Evolutionary conservation across 2,329 filamentous ascomycete species (phyloP), one percentile per base, ranked within the genome.

Genomic region (Aspergillus viridinutans): DNA sequence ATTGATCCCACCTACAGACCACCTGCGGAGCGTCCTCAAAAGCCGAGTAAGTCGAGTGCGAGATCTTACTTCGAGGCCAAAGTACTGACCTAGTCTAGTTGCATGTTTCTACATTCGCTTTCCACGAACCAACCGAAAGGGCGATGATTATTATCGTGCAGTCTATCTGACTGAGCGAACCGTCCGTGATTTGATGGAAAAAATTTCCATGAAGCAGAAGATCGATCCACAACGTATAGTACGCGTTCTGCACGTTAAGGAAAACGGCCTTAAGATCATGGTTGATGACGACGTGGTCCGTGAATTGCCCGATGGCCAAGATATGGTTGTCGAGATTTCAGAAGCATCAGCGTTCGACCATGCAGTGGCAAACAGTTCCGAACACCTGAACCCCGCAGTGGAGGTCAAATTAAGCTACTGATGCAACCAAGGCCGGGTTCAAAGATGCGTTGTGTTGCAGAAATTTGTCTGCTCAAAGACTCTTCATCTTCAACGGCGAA

Each of bases 281-380:
- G 83, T 97, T 65, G 94, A 97, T 67, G 92, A 97, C 68, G 92
- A 97, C 61, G 87, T 95, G 50, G 85, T 97, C 32, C 83, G 84
- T 48, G 89, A 93, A 72, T 80, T 97, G 53, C 84, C 86, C 1
- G 94, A 99, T 76, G 92, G 92, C 32, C 91, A 97, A 73, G 93
- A 96, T 68, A 94, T 97, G 88, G 78, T 82, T 40, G 83, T 83
- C 45, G 85, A 88, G 65, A 84, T 87, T 57, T 81, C 90, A 56
- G 87, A 94, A 64, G 54, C 66, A 4, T 60, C 65, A 20, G 80
- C 90, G 48, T 71, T 76, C 51, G 72, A 78, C 52, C 73, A 67
- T 40, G 58, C 67, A 14, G 50, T 57, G 2, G 43, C 42, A 21
- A 14, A 56, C 23, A 54, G 49, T n/a, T 21, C 52, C n/a, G 57